Evolutionary conservation across 2,329 filamentous ascomycete genomes (phyloP).

Genomic region (Hypomyces rosellus): DNA sequence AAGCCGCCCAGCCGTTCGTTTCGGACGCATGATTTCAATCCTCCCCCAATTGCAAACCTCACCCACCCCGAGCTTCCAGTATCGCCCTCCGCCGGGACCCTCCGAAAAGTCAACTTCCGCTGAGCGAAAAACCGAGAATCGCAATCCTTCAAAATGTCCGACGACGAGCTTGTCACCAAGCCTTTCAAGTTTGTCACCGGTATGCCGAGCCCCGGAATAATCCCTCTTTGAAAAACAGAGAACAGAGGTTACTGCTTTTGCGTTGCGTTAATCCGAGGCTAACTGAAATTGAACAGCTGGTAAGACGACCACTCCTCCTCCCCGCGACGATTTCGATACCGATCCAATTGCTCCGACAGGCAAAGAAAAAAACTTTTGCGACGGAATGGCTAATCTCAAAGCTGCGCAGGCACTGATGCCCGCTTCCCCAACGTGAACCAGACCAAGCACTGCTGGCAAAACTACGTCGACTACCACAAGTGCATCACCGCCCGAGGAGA

Average conservation of each 20-base stretch:
- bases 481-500: constrained; percentile 98
- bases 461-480: constrained; percentile 99
- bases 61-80: constrained; percentile 23
- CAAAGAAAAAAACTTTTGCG: not conserved
- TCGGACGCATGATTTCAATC: constrained; percentile 27
- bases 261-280: constrained; percentile 29
- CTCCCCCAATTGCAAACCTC: constrained; percentile 21
- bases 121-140: constrained; percentile 14
- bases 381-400: constrained; percentile 7
- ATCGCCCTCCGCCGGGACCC: constrained; percentile 21
- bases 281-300: constrained; percentile 38
- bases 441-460: constrained; percentile 99
- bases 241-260: constrained; percentile 20
- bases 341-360: constrained; percentile 19
- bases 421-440: constrained; percentile 98
- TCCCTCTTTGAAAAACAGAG: constrained; percentile 25
- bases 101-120: too few species aligned
- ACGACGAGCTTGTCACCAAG: constrained; percentile 83
- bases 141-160: constrained; percentile 66
- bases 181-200: constrained; percentile 99
- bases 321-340: constrained; percentile 10
- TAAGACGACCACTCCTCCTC: constrained; percentile 26
- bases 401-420: constrained; percentile 79
- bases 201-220: constrained; percentile 45
- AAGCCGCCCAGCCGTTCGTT: constrained; percentile 21